Percentiles rank a stretch among this genome's conserved stretches.
Conservation (phyloP, 495 filamentous ascomycete genomes). For the Trypethelium eluteriae region DNA sequence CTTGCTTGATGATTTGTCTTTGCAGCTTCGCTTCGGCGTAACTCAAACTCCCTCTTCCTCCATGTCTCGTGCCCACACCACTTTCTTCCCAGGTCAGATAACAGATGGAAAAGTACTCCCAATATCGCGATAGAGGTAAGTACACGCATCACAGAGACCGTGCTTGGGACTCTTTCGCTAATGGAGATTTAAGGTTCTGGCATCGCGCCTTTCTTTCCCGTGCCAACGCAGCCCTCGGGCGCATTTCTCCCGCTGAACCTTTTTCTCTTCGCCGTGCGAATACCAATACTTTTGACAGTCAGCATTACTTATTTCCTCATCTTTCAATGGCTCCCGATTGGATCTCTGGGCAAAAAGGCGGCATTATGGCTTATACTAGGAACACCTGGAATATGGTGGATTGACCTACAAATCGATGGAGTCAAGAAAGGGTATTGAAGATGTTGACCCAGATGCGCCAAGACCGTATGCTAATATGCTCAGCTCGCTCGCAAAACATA, state of each 20-base stretch:
- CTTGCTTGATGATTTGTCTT: neutral
- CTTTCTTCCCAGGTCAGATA: neutral
- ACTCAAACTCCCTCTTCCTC: neutral
- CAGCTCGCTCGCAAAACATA: slow-evolving; percentile 50
- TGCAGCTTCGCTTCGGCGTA: neutral
- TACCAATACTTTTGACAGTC: slow-evolving; percentile 67
- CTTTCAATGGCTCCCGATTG: slow-evolving; percentile 81
- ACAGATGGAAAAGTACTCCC: slow-evolving; percentile 92
- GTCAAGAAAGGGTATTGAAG: slow-evolving; percentile 70
- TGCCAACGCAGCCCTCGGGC: slow-evolving; percentile 52
- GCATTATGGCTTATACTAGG: slow-evolving; percentile 77
- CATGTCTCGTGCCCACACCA: slow-evolving; percentile 7
- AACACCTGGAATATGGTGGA: slow-evolving; percentile 92
- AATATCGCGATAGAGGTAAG: slow-evolving; percentile 87
- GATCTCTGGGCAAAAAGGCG: slow-evolving; percentile 68
- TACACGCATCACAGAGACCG: slow-evolving; percentile 1
- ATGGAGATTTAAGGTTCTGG: slow-evolving; percentile 61
- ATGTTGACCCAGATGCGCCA: neutral
- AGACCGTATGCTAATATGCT: neutral
- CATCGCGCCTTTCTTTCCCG: slow-evolving; percentile 89
- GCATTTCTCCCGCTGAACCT: slow-evolving; percentile 55
- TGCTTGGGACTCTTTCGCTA: slow-evolving; percentile 15
- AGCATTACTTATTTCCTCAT: slow-evolving; percentile 65
- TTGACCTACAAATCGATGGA: slow-evolving; percentile 91
- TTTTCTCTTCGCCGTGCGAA: slow-evolving; percentile 70